Base-by-base conservation (phyloP, 805 yeast genomes). In the Dipodascopsis uninucleata region DNA sequence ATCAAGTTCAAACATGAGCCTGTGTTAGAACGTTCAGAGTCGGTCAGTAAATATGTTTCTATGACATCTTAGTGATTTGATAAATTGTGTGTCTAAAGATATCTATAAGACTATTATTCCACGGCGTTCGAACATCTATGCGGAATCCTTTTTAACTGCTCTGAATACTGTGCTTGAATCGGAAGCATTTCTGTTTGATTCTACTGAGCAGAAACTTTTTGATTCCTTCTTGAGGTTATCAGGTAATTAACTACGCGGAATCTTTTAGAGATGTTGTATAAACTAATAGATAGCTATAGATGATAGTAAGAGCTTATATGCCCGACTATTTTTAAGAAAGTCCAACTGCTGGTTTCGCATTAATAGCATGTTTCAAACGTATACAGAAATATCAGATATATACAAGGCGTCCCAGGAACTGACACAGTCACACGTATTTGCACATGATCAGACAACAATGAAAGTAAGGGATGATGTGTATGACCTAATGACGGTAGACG, bases 311-410 rank as follows among this genome's bases (percentile, higher is more conserved):
- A 47, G 44, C 17, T 43, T 53, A 3, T 53, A 45, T 28, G 57
- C 45, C 7, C 26, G 57, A 8, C 41, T 53, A 6, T 52, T 52
- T 33, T 33, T 53, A 32, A 36, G 57, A 6, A 43, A 43, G 17
- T 31, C 46, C 16, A 32, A 39, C 17, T 28, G 38, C 17, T 53
- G 57, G 57, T 34, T 53, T 14, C 40, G 57, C 8, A 16, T 41
- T 9, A 10, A 23, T 10, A 18, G 31, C n/a, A 32, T 52, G 9
- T 35, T 6, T 22, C 29, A 34, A 32, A 18, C 29, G 3, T 50
- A 50, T 31, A 14, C n/a, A 10, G 57, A 53, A 28, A 36, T 54
- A 5, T 20, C 25, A 6, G 41, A 48, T 28, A n/a, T 53, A 7
- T 4, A 22, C 4, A 21, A 18, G 4, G 49, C 52, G 7, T 36